Percentiles rank a stretch among this genome's conserved stretches.
Evolutionary conservation across 192 early-diverging fungal genomes (phyloP).

Genomic region (Gamsiella multidivaricata): DNA sequence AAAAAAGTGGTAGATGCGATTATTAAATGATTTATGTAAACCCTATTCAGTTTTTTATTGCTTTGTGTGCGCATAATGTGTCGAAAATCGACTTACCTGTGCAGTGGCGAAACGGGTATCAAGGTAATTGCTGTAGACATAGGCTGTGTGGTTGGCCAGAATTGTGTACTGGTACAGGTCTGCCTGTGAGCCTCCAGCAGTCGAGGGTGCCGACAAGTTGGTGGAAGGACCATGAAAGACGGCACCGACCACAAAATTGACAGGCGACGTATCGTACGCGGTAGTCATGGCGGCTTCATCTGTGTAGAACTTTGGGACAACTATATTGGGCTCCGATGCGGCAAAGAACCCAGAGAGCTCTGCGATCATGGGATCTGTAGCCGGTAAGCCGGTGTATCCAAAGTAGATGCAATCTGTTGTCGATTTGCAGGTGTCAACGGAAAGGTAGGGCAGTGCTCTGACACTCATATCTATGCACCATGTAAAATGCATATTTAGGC

Average conservation of each 20-base stretch:
- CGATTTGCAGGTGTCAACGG: constrained; percentile 39
- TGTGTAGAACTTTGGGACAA: constrained; percentile 37
- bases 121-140: constrained; percentile 15
- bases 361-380: constrained; percentile 44
- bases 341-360: constrained; percentile 47
- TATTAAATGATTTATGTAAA: too few species aligned
- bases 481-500: background rate
- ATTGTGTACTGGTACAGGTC: constrained; percentile 45
- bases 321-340: constrained; percentile 46
- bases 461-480: constrained; percentile 28
- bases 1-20: background rate
- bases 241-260: constrained; percentile 52
- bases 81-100: constrained; percentile 13
- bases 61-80: background rate
- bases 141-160: constrained; percentile 49
- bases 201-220: constrained; percentile 14
- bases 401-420: constrained; percentile 50
- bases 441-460: constrained; percentile 39
- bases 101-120: constrained; percentile 50
- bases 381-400: constrained; percentile 49
- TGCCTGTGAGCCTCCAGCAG: background rate
- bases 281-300: constrained; percentile 40
- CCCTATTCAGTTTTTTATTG: background rate
- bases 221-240: constrained; percentile 41
- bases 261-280: constrained; percentile 44